phyloP scores from a whole-genome alignment of 257 asterid genomes.

The Plantago major region DNA sequence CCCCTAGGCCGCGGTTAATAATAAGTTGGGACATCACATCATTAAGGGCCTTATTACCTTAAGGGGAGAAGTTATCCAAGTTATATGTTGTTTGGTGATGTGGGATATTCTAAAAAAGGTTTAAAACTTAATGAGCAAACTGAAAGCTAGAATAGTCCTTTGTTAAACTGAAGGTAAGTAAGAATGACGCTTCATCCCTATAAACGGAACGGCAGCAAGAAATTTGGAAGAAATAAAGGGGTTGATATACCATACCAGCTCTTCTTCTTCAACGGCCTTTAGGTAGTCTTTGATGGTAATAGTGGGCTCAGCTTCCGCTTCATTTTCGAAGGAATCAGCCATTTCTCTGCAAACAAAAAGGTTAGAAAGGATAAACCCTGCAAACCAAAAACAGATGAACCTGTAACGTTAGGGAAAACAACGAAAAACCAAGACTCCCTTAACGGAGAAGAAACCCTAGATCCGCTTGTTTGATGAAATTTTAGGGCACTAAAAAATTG shows the following conservation, averaged over 20 bases:
- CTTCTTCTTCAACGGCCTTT: constrained; percentile 74
- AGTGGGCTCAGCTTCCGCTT: constrained; percentile 57
- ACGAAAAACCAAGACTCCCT: background rate
- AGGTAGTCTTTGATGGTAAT: constrained; percentile 72
- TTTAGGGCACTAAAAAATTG: too few species aligned
- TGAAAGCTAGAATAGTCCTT: too few species aligned
- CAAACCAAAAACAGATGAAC: background rate
- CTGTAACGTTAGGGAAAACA: background rate
- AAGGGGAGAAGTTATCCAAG: too few species aligned
- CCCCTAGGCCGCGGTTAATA: too few species aligned
- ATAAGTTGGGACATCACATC: too few species aligned
- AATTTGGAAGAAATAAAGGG: background rate
- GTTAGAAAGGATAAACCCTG: background rate
- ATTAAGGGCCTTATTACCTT: too few species aligned
- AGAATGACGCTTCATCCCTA: too few species aligned
- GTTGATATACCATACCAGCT: constrained; percentile 35
- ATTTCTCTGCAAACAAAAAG: constrained; percentile 27
- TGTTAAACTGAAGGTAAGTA: too few species aligned
- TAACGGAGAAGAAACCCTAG: background rate
- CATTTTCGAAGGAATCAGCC: constrained; percentile 70
- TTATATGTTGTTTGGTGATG: too few species aligned
- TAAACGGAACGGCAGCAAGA: too few species aligned
- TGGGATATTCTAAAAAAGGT: too few species aligned
- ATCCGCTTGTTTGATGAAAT: background rate
- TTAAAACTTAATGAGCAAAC: too few species aligned